phyloP scores from a whole-genome alignment of 202 grass and related monocot species.

The Setaria viridis region DNA sequence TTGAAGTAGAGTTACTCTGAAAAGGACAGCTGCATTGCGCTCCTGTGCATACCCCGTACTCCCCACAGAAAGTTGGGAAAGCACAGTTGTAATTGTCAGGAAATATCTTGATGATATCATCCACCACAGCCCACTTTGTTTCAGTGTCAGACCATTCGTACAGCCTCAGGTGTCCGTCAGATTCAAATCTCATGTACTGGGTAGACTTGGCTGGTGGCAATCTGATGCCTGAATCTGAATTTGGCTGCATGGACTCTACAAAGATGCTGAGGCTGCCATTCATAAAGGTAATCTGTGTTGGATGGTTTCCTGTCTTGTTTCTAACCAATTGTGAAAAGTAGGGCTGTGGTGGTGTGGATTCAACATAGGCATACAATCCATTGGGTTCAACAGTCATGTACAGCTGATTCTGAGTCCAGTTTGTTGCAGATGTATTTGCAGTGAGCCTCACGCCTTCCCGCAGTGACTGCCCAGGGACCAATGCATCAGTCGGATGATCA shows the following conservation, averaged over 20 bases:
- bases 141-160: slow-evolving; percentile 40
- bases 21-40: slow-evolving; percentile 50
- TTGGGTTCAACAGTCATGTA: slow-evolving; percentile 28
- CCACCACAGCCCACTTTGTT: slow-evolving; percentile 19
- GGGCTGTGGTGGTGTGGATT: slow-evolving; percentile 39
- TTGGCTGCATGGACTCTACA: background rate
- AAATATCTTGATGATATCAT: slow-evolving; percentile 27
- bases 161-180: slow-evolving; percentile 55
- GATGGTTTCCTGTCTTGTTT: background rate
- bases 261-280: slow-evolving; percentile 40
- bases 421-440: slow-evolving; percentile 37
- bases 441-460: slow-evolving; percentile 32
- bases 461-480: slow-evolving; percentile 46
- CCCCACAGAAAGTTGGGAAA: slow-evolving; percentile 48
- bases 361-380: slow-evolving; percentile 39
- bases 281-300: slow-evolving; percentile 26
- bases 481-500: slow-evolving; percentile 45
- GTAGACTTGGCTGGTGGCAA: slow-evolving; percentile 23
- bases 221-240: background rate
- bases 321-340: background rate
- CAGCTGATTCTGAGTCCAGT: slow-evolving; percentile 36
- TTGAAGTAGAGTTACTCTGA: background rate
- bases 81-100: slow-evolving; percentile 38
- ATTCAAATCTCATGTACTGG: slow-evolving; percentile 56
- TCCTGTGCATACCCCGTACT: slow-evolving; percentile 53